Evolutionary conservation across 192 early-diverging fungal species (phyloP), one percentile per base, ranked within the genome.

Genomic region (Gaertneriomyces sp.): DNA sequence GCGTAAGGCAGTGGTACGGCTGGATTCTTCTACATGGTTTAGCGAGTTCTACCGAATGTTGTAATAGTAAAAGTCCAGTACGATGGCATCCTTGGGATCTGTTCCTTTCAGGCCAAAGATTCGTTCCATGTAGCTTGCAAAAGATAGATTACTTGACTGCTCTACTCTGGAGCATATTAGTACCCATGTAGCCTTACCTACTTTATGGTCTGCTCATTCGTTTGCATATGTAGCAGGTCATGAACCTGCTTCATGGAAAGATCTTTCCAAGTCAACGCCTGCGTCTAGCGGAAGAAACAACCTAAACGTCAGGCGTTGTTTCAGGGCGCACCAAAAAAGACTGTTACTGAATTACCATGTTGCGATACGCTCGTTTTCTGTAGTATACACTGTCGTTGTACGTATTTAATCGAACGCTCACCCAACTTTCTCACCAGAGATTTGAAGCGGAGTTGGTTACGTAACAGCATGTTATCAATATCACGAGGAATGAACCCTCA

Each of bases 41-140:
- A 42, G 39, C 42, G 9, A 10, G 25, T 33, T 58, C n/a, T 74
- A 84, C 83, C 64, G 53, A 41, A 85, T 58, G 4, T 58, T 70
- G 66, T 84, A 79, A 45, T 72, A 83, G 55, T 81, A 83, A 46
- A 85, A 77, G 58, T 85, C 83, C 14, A 76, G 45, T 14, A 85
- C 43, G n/a, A 85, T 81, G 5, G 57, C 60, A 38, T 43, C 65
- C 16, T 68, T 51, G 16, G 78, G 78, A 42, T 51, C 20, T 19
- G 53, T 50, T 4, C 42, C 57, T n/a, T 71, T 42, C 4, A 58
- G 49, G 1, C 72, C 51, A 5, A 78, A 58, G 16, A 55, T 53
- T 0, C 45, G 38, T 7, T 8, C 51, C 12, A 78, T n/a, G 38
- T 60, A 81, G 45, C 78, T 79, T 25, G 17, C 38, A 3, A 9